phyloP scores from a whole-genome alignment of 768 basidiomycete genomes.

The Polyporus arcularius region DNA sequence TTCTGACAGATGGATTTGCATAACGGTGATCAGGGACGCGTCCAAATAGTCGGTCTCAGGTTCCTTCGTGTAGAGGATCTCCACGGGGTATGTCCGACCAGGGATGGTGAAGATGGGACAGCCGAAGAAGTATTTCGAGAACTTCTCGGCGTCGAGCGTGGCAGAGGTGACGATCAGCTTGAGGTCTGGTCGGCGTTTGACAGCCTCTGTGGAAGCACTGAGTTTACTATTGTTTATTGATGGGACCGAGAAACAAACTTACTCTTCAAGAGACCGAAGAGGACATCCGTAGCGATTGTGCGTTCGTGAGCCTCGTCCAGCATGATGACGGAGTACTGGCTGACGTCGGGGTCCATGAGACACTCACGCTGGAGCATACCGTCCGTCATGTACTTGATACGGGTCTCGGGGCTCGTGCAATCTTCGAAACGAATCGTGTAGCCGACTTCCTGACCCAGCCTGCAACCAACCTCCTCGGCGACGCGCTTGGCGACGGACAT shows the following conservation, averaged over 20 bases:
- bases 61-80: conserved; percentile 97
- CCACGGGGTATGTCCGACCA: conserved; percentile 99
- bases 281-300: conserved; percentile 96
- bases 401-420: conserved; percentile 96
- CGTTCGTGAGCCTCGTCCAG: conserved; percentile 99
- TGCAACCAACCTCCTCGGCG: conserved; percentile 96
- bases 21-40: conserved; percentile 96
- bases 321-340: conserved; percentile 94
- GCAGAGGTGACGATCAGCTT: conserved; percentile 99
- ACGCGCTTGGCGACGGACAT: conserved; percentile 99
- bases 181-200: conserved; percentile 91
- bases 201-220: conserved; percentile 64
- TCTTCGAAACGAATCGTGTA: conserved; percentile 99
- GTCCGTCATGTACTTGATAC: conserved; percentile 99
- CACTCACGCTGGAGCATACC: conserved; percentile 99
- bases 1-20: conserved; percentile 99
- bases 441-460: conserved; percentile 96
- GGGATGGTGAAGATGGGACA: conserved; percentile 99
- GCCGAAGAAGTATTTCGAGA: conserved; percentile 98
- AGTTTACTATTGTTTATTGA: conserved; percentile 11
- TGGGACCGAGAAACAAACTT: conserved; percentile 30
- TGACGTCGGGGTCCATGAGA: conserved; percentile 92
- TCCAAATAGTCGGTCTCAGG: conserved; percentile 98
- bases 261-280: conserved; percentile 96
- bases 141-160: conserved; percentile 98